These are phyloP conservation scores for Pterulicium gracile DNA, from an alignment of 1,284 basidiomycete species.

Conservation along the genomic window DNA sequence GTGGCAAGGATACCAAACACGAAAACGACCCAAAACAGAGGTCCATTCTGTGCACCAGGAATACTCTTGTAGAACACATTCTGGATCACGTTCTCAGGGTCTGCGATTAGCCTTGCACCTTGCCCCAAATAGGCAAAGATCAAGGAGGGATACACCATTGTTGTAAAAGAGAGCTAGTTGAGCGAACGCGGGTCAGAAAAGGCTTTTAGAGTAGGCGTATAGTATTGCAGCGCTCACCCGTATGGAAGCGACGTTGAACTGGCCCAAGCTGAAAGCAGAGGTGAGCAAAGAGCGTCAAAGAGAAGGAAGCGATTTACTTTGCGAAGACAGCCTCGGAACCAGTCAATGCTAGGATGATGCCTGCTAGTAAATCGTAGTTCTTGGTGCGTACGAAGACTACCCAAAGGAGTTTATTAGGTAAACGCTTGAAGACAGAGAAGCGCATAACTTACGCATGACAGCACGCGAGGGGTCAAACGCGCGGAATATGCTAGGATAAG, in stretches of 20 bases:
- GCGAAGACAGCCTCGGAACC: constrained; percentile 64
- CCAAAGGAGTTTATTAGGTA: neutral
- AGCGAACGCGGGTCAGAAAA: constrained; percentile 4
- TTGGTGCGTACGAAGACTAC: constrained; percentile 54
- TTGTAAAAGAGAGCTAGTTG: constrained; percentile 37
- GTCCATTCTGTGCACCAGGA: constrained; percentile 40
- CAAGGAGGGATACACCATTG: constrained; percentile 50
- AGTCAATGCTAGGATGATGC: constrained; percentile 52
- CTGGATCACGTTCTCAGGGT: constrained; percentile 33
- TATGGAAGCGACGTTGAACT: constrained; percentile 50
- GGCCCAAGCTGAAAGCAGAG: constrained; percentile 38
- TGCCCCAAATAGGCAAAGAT: constrained; percentile 59
- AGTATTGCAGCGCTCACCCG: constrained; percentile 20
- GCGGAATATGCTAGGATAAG: constrained; percentile 47
- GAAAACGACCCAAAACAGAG: constrained; percentile 53
- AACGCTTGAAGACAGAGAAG: neutral
- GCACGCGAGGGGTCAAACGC: constrained; percentile 60
- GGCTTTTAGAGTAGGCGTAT: neutral
- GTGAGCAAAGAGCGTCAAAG: neutral
- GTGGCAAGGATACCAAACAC: constrained; percentile 54
- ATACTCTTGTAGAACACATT: constrained; percentile 59
- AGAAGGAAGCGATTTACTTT: constrained; percentile 27
- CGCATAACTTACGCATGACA: constrained; percentile 34
- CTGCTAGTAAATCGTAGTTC: constrained; percentile 51
- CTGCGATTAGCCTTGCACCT: constrained; percentile 45